Evolutionary conservation across 306 rosid genomes (phyloP), one percentile per base, ranked within the genome.

Genomic region (Sphenostylis stenocarpa): DNA sequence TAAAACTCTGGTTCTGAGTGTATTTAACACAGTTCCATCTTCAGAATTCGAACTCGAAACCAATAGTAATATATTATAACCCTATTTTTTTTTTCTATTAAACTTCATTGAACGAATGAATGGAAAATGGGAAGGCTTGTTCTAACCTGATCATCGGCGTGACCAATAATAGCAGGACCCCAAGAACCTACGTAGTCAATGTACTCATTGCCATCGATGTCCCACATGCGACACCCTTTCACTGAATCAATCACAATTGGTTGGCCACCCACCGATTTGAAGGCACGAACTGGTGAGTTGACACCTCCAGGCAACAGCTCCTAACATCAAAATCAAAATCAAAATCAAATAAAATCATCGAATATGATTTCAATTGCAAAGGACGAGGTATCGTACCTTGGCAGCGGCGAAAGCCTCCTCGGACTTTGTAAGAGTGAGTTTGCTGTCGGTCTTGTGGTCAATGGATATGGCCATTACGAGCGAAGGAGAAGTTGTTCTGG

Each of bases 131-230:
- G 17, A 56, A 56, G 9, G 15, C 23, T 23, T 4, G 17, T 11
- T 41, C 5, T 21, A 0, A 94, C 98, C 96, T 89, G 80, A 78
- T 90, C 96, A 81, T 95, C 96, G 0, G 99, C 97, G 29, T 96
- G 99, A 31, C 99, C 99, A n/a, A 96, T 92, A 26, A 96, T 92
- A 6, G 98, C 99, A 39, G 99, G 99, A 20, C 99, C 99, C 99
- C 99, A 95, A 70, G 99, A 95, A 70, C 99, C 98, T 6, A 95
- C 99, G 73, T 95, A 95, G 86, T 95, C 99, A 43, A 95, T 89
- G 83, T 95, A 95, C 52, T 92, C 86, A 36, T 96, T 96, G 64
- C 98, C 99, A 48, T 96, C 99, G 28, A 96, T 89, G 83, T 96
- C 98, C 91, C 91, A 83, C 98, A 92, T 89, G 26, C 76, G 99